These are phyloP conservation scores for Daedaleopsis nitida DNA, from an alignment of 768 basidiomycete genomes.

Conservation along the genomic window DNA sequence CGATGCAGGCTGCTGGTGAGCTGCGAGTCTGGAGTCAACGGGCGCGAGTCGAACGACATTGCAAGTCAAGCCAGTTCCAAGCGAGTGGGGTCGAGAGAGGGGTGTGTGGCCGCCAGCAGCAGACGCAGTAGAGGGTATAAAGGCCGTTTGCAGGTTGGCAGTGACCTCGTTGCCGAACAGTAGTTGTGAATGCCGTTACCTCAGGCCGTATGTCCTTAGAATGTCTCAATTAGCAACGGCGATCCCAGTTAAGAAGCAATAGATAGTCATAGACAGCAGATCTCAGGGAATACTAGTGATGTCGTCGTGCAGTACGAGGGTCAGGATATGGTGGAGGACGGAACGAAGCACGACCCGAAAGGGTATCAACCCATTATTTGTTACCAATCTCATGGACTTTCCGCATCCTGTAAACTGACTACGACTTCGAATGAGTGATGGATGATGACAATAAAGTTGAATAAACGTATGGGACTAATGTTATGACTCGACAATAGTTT, in stretches of 20 bases:
- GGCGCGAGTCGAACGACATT: slow-evolving; percentile 22
- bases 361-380: too few species aligned
- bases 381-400: too few species aligned
- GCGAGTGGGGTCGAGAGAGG: background rate
- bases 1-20: slow-evolving; percentile 32
- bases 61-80: background rate
- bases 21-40: slow-evolving; percentile 32
- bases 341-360: background rate
- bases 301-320: background rate
- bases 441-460: too few species aligned
- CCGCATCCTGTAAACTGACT: too few species aligned
- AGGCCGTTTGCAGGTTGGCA: background rate
- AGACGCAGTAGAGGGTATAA: slow-evolving; percentile 13
- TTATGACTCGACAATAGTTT: too few species aligned
- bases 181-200: slow-evolving; percentile 2
- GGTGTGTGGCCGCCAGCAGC: slow-evolving; percentile 16
- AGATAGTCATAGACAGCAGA: background rate
- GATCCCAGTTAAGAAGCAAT: background rate
- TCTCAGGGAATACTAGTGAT: background rate
- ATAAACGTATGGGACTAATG: too few species aligned
- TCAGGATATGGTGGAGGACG: background rate
- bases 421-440: too few species aligned
- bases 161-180: slow-evolving; percentile 5
- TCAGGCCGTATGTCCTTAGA: background rate
- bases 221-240: background rate